Percentiles rank a stretch among this genome's conserved stretches.
These are phyloP conservation scores for Pyronema omphalodes DNA, from an alignment of 495 filamentous ascomycete genomes.

Conservation along the genomic window DNA sequence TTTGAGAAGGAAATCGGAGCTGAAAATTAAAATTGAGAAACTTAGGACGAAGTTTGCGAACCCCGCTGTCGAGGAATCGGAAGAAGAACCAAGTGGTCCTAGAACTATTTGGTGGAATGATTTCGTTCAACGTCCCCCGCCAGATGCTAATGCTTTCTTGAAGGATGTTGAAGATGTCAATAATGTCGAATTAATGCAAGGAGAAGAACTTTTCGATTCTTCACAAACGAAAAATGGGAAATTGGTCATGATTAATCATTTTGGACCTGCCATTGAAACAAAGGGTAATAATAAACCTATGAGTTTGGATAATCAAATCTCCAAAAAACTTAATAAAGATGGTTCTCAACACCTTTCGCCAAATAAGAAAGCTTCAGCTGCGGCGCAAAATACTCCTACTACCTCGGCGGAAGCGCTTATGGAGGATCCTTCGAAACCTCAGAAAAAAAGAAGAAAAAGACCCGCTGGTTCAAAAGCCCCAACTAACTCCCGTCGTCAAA, in stretches of 20 bases:
- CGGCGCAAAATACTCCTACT: no score
- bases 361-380: not conserved
- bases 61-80: not conserved
- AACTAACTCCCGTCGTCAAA: constrained; percentile 15
- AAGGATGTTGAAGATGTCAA: constrained; percentile 18
- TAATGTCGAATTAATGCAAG: not conserved
- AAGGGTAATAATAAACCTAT: no score
- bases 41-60: constrained; percentile 8
- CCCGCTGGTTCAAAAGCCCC: not conserved
- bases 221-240: constrained; percentile 4
- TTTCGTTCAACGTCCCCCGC: constrained; percentile 16
- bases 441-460: constrained; percentile 6
- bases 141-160: constrained; percentile 13
- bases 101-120: constrained; percentile 23
- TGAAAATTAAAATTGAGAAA: constrained; percentile 17
- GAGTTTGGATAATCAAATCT: no score
- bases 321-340: no score
- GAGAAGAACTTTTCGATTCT: not conserved
- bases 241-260: constrained; percentile 23
- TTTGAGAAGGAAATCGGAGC: constrained; percentile 14
- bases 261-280: constrained; percentile 17
- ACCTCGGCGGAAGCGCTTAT: no score
- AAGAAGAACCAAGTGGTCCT: constrained; percentile 9
- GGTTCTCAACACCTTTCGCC: not conserved
- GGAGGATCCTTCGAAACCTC: not conserved